phyloP scores from a whole-genome alignment of 2,329 filamentous ascomycete genomes.

The Xylaria sp. region DNA sequence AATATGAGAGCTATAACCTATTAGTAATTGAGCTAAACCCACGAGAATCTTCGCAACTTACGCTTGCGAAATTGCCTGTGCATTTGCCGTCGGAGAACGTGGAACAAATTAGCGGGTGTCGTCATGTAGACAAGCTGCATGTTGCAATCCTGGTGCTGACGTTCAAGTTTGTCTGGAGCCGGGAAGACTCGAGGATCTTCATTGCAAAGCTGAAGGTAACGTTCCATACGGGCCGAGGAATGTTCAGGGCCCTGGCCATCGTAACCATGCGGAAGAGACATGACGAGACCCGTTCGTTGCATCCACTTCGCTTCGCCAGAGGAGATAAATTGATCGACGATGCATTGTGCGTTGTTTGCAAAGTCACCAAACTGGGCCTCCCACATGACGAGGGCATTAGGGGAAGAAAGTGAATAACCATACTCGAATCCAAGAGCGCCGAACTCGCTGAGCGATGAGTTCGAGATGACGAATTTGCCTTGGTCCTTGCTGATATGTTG shows the following conservation, averaged over 20 bases:
- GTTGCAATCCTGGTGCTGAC: constrained; percentile 99
- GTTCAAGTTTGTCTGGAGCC: constrained; percentile 84
- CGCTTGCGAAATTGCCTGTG: constrained; percentile 99
- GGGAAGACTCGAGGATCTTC: constrained; percentile 97
- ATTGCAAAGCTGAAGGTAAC: constrained; percentile 96
- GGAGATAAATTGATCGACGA: constrained; percentile 98
- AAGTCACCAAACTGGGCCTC: constrained; percentile 99
- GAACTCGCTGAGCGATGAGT: constrained; percentile 83
- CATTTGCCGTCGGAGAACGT: constrained; percentile 95
- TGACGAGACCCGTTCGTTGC: constrained; percentile 94
- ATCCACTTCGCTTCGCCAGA: constrained; percentile 99
- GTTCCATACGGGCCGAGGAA: constrained; percentile 95
- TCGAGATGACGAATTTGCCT: constrained; percentile 94
- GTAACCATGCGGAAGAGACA: constrained; percentile 97
- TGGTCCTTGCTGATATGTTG: constrained; percentile 91
- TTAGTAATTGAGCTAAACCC: constrained; percentile 39
- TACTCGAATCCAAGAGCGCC: constrained; percentile 95
- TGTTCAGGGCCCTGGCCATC: constrained; percentile 98
- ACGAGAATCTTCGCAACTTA: constrained; percentile 60
- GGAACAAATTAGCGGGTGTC: constrained; percentile 95
- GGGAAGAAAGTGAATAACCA: constrained; percentile 95
- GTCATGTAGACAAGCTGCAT: constrained; percentile 99
- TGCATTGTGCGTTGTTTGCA: constrained; percentile 98
- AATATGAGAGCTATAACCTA: constrained; percentile 78
- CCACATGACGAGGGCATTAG: constrained; percentile 98